Conservation (phyloP, 2,329 filamentous ascomycete genomes). For the Nemania sp. region DNA sequence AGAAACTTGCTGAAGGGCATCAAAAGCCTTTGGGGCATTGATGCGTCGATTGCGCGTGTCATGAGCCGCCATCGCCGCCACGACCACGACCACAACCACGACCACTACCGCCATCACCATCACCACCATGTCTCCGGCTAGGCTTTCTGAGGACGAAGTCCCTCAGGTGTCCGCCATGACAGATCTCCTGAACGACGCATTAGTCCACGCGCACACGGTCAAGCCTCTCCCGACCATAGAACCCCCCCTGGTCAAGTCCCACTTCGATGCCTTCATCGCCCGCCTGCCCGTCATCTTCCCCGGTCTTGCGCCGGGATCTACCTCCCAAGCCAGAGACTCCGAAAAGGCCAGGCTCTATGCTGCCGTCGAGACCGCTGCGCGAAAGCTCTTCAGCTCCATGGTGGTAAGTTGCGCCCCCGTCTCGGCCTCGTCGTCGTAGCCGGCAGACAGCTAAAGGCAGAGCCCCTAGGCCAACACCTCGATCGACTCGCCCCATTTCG, state of each 20-base stretch:
- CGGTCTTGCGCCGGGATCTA: slow-evolving; percentile 35
- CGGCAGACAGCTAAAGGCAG: slow-evolving; percentile 40
- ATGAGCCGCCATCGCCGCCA: neutral
- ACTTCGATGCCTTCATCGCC: slow-evolving; percentile 58
- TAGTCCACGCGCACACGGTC: slow-evolving; percentile 60
- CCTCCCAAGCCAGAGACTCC: slow-evolving; percentile 39
- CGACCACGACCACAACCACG: neutral
- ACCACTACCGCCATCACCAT: neutral
- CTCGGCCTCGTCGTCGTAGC: neutral
- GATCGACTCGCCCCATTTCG: slow-evolving; percentile 79
- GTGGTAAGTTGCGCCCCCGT: slow-evolving; percentile 61
- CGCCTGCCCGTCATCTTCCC: slow-evolving; percentile 51
- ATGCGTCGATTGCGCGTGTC: slow-evolving; percentile 1
- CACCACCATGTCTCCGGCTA: slow-evolving; percentile 52
- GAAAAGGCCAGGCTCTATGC: slow-evolving; percentile 64
- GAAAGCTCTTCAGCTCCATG: slow-evolving; percentile 77
- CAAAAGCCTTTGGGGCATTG: slow-evolving; percentile 1
- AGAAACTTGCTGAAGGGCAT: neutral
- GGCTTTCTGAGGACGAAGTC: slow-evolving; percentile 52
- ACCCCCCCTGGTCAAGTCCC: slow-evolving; percentile 72
- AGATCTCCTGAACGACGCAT: slow-evolving; percentile 58
- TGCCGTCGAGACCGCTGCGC: slow-evolving; percentile 81
- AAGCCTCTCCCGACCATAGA: slow-evolving; percentile 70
- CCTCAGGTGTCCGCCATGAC: slow-evolving; percentile 59
- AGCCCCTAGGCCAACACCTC: slow-evolving; percentile 66